Conservation (phyloP, 345 rosid genomes). For the Brassica incana region DNA sequence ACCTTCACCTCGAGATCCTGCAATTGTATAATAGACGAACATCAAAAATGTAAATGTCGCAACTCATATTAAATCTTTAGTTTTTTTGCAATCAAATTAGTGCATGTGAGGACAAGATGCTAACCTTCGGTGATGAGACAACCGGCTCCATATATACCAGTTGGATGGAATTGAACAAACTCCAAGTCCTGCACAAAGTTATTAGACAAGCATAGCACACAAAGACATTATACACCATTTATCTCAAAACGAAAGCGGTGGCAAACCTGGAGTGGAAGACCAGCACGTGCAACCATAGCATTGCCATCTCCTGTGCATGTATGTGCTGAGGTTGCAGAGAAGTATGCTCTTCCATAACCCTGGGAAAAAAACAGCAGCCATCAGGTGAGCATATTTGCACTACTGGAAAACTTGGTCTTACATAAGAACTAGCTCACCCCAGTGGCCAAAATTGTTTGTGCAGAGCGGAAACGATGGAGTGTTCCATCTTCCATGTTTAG, state of each 20-base stretch:
- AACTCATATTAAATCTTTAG: not conserved
- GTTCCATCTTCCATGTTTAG: conserved; percentile 98
- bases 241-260: conserved; percentile 14
- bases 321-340: conserved; percentile 99
- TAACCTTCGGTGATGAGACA: conserved; percentile 97
- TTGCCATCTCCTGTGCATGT: conserved; percentile 99
- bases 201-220: conserved; percentile 9
- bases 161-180: conserved; percentile 97
- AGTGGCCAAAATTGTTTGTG: conserved; percentile 90
- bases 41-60: not conserved
- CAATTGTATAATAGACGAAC: conserved; percentile 4
- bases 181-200: conserved; percentile 73
- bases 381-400: conserved; percentile 1
- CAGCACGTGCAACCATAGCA: conserved; percentile 97
- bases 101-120: conserved; percentile 5
- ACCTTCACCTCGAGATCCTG: conserved; percentile 99
- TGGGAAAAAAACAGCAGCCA: conserved; percentile 37
- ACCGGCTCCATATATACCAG: conserved; percentile 92
- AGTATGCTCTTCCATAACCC: conserved; percentile 97
- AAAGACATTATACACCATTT: not conserved
- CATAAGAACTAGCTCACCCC: conserved; percentile 56
- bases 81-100: conserved; percentile 2
- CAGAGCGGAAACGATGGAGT: conserved; percentile 74
- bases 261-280: conserved; percentile 82
- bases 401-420: not conserved